Percentiles rank a stretch among this genome's conserved stretches.
Evolutionary conservation across 495 filamentous ascomycete genomes (phyloP).

Genomic region (Penicillium steckii): DNA sequence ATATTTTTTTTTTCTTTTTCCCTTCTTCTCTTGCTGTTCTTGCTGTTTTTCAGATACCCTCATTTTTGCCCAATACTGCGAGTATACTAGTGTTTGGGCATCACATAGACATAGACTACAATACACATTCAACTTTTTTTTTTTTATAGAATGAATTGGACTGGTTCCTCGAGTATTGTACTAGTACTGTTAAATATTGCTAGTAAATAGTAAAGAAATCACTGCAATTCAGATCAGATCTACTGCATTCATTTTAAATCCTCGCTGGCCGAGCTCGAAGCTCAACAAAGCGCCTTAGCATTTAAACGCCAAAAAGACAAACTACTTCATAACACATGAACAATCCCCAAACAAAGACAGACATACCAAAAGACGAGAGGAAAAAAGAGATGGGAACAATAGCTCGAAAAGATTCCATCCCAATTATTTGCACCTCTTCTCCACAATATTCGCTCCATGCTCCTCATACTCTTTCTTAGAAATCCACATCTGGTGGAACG

Average conservation of each 20-base stretch:
- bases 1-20: not conserved
- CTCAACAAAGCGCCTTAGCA: conserved; percentile 19
- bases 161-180: too few relatives aligned
- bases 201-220: too few relatives aligned
- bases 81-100: not conserved
- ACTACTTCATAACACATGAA: conserved; percentile 18
- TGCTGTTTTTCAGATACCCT: not conserved
- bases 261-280: conserved; percentile 9
- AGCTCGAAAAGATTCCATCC: not conserved
- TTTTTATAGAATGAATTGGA: too few relatives aligned
- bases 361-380: not conserved
- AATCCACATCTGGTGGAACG: conserved; percentile 99
- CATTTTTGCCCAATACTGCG: not conserved
- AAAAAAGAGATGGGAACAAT: not conserved
- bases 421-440: conserved; percentile 57
- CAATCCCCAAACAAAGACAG: conserved; percentile 12
- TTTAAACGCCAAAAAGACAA: conserved; percentile 12
- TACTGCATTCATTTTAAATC: too few relatives aligned
- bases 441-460: conserved; percentile 57
- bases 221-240: too few relatives aligned
- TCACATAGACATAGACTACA: not conserved
- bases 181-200: too few relatives aligned
- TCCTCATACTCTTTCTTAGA: conserved; percentile 66
- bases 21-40: not conserved
- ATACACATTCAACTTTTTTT: too few relatives aligned